Percentiles rank a stretch among this genome's conserved stretches.
Evolutionary conservation across 2,329 filamentous ascomycete genomes (phyloP).

Genomic region (Diaporthe caulivora): DNA sequence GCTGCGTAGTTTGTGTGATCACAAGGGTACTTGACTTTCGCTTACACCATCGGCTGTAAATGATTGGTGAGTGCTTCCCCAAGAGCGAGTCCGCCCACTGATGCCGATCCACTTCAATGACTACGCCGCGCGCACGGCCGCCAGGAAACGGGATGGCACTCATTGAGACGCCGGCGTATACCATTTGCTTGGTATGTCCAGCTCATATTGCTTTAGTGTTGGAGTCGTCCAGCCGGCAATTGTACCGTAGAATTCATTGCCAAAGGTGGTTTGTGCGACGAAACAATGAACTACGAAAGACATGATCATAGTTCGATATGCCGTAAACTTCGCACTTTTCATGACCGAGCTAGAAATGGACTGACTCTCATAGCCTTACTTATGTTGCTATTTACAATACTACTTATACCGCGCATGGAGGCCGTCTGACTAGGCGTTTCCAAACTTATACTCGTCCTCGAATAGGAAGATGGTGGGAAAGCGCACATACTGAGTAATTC

Average conservation of each 20-base stretch:
- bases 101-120: constrained; percentile 1
- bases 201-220: not conserved
- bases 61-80: not conserved
- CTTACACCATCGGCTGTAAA: not conserved
- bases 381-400: not conserved
- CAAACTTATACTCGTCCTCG: not conserved
- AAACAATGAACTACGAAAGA: not conserved
- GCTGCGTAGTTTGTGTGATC: not conserved
- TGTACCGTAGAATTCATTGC: not conserved
- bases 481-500: not conserved
- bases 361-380: not conserved
- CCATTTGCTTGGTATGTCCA: not conserved
- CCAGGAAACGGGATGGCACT: not conserved
- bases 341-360: not conserved
- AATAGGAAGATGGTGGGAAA: not conserved
- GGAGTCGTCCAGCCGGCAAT: not conserved
- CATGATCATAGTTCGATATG: not conserved
- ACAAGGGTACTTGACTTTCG: not conserved
- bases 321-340: not conserved
- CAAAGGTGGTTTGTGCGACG: not conserved
- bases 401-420: not conserved
- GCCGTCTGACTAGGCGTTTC: not conserved
- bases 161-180: not conserved
- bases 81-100: not conserved
- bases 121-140: not conserved